Evolutionary conservation across 1,139 yeast genomes (phyloP).

Genomic region (Yamadazyma dushanensis): DNA sequence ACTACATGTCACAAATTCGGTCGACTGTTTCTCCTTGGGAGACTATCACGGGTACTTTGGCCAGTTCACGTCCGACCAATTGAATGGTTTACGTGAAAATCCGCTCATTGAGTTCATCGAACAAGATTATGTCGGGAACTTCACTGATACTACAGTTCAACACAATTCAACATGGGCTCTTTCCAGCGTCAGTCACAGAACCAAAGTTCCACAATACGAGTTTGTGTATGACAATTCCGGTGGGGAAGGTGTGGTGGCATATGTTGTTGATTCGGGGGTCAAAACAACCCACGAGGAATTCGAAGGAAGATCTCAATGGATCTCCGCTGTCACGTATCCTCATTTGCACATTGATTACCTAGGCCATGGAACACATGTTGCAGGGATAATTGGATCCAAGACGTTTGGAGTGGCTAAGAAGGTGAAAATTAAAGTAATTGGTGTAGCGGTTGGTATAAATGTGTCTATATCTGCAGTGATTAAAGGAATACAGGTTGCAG

Average conservation of each 20-base stretch:
- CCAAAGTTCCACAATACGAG: too few species aligned
- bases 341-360: conserved; percentile 64
- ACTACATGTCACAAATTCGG: too few species aligned
- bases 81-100: too few species aligned
- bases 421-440: conserved; percentile 58
- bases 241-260: conserved; percentile 58
- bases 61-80: too few species aligned
- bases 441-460: conserved; percentile 65
- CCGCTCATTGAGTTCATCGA: too few species aligned
- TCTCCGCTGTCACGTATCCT: too few species aligned
- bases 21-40: too few species aligned
- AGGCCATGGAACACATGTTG: conserved; percentile 88
- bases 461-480: conserved; percentile 70
- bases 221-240: conserved; percentile 23
- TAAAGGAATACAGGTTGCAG: conserved; percentile 70
- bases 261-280: conserved; percentile 81
- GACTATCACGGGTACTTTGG: too few species aligned
- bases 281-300: conserved; percentile 60
- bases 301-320: conserved; percentile 57
- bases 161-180: too few species aligned
- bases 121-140: too few species aligned
- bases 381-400: conserved; percentile 80
- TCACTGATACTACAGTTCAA: too few species aligned
- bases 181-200: too few species aligned
- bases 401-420: conserved; percentile 80